Conservation (phyloP, 768 basidiomycete genomes). For the Lactarius sanguifluus region DNA sequence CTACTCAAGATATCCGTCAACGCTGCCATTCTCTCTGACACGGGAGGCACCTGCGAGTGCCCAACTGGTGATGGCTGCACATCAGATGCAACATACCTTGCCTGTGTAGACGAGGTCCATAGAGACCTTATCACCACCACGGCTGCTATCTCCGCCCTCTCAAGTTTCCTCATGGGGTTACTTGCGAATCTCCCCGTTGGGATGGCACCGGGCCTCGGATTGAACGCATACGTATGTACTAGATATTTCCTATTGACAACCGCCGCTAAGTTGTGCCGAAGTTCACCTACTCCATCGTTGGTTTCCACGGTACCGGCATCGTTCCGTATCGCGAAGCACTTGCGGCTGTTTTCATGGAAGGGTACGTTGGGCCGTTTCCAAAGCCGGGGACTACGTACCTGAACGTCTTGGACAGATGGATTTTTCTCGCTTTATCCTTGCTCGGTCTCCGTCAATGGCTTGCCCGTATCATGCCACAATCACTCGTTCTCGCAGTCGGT, state of each 20-base stretch:
- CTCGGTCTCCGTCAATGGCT: conserved; percentile 89
- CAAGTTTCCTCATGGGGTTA: conserved; percentile 80
- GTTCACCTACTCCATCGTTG: conserved; percentile 89
- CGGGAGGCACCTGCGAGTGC: conserved; percentile 83
- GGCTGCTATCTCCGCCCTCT: conserved; percentile 70
- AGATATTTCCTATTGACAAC: background rate
- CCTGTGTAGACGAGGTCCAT: conserved; percentile 58
- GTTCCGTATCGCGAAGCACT: conserved; percentile 79
- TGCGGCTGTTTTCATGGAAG: conserved; percentile 85
- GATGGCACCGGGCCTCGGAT: conserved; percentile 81
- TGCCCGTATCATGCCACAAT: conserved; percentile 84
- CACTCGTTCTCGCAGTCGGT: conserved; percentile 80
- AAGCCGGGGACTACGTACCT: background rate
- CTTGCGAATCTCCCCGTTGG: conserved; percentile 89
- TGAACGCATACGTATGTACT: conserved; percentile 71
- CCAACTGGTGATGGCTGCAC: conserved; percentile 54
- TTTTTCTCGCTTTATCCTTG: conserved; percentile 77
- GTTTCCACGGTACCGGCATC: conserved; percentile 72
- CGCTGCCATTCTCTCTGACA: conserved; percentile 70
- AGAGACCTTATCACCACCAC: conserved; percentile 83
- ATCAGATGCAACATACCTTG: conserved; percentile 50
- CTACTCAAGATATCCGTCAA: conserved; percentile 74
- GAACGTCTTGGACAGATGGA: conserved; percentile 50
- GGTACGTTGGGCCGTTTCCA: conserved; percentile 44
- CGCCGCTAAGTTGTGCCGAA: conserved; percentile 33